Conservation (phyloP, 2,329 filamentous ascomycete species). For the Aspergillus sp. region DNA sequence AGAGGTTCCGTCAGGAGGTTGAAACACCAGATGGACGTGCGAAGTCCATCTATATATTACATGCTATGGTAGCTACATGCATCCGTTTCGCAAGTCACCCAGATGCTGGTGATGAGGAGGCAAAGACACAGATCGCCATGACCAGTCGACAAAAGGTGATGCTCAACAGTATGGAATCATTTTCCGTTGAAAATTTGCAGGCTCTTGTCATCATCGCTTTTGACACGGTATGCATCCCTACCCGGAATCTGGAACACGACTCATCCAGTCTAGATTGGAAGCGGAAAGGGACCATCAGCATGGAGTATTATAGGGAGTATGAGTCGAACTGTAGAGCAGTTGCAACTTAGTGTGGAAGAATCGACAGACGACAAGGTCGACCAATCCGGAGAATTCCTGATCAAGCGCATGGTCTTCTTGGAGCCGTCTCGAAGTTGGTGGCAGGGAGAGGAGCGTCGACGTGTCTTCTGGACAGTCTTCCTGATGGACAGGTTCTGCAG, state of each 20-base stretch:
- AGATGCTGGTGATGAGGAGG: slow-evolving; percentile 9
- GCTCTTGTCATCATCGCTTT: slow-evolving; percentile 36
- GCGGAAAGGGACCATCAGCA: slow-evolving; percentile 31
- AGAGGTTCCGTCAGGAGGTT: slow-evolving; percentile 26
- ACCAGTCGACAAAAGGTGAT: slow-evolving; percentile 24
- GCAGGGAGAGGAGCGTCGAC: slow-evolving; percentile 34
- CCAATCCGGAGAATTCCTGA: slow-evolving; percentile 24
- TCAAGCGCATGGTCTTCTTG: slow-evolving; percentile 38
- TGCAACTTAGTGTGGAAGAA: slow-evolving; percentile 32
- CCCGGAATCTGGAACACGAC: background rate
- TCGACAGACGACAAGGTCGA: slow-evolving; percentile 14
- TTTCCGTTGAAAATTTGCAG: slow-evolving; percentile 34
- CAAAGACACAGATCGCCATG: slow-evolving; percentile 10
- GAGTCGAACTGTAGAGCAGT: slow-evolving; percentile 34
- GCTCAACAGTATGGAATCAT: slow-evolving; percentile 30
- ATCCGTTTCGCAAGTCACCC: slow-evolving; percentile 20
- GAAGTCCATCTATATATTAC: slow-evolving; percentile 22
- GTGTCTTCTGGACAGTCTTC: slow-evolving; percentile 39
- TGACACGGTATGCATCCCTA: slow-evolving; percentile 22
- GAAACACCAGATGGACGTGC: slow-evolving; percentile 11
- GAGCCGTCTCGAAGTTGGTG: slow-evolving; percentile 25
- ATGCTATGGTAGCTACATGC: slow-evolving; percentile 20
- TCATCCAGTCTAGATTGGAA: slow-evolving; percentile 24
- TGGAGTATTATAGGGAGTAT: slow-evolving; percentile 36
- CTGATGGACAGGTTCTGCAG: slow-evolving; percentile 38